phyloP scores from a whole-genome alignment of 306 rosid species.

The Vachellia collinsii region DNA sequence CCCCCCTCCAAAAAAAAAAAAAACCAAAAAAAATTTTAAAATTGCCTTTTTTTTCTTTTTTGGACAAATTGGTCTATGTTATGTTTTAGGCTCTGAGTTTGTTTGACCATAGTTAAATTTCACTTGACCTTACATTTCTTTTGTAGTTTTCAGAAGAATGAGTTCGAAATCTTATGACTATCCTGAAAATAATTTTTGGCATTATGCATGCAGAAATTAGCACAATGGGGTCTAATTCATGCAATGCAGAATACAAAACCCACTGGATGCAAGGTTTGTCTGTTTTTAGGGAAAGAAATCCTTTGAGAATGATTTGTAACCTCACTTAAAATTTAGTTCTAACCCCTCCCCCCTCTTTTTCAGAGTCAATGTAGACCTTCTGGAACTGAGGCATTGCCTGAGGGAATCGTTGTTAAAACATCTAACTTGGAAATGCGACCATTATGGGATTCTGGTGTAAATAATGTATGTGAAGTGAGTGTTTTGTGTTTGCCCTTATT shows the following conservation, averaged over 20 bases:
- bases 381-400: constrained; percentile 73
- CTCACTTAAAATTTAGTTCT: neutral
- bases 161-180: constrained; percentile 11
- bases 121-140: neutral
- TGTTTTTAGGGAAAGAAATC: neutral
- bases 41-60: neutral
- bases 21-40: no score
- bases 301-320: neutral
- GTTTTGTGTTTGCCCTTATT: constrained; percentile 16
- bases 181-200: constrained; percentile 22
- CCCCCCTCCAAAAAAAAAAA: no score
- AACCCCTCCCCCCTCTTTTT: neutral
- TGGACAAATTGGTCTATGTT: neutral
- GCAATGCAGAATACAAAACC: constrained; percentile 38
- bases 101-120: constrained; percentile 10
- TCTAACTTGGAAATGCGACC: constrained; percentile 80
- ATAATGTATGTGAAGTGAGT: constrained; percentile 34
- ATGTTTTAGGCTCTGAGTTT: neutral
- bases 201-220: constrained; percentile 58
- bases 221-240: constrained; percentile 65
- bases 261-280: constrained; percentile 68
- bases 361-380: constrained; percentile 64
- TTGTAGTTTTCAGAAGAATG: neutral
- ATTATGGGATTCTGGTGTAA: constrained; percentile 57
- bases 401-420: constrained; percentile 67